These are phyloP conservation scores for Geotrichum citri-aurantii DNA, from an alignment of 1,139 yeast genomes.

Conservation along the genomic window DNA sequence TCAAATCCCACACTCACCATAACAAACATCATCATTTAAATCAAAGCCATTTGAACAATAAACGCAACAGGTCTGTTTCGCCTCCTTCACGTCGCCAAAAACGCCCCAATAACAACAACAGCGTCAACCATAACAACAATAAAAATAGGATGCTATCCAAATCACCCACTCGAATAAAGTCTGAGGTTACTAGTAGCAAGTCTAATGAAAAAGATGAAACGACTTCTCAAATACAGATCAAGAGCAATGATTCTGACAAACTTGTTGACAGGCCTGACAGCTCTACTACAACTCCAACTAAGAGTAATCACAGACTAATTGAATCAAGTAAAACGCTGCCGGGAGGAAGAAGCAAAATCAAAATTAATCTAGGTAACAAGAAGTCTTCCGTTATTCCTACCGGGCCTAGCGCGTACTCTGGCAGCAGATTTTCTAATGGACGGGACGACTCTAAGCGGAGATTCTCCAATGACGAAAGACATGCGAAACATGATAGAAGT, in stretches of 20 bases:
- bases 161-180: background rate
- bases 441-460: constrained; percentile 1
- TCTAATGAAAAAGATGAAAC: constrained; percentile 1
- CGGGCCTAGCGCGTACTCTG: constrained; percentile 12
- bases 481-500: background rate
- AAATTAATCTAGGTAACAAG: constrained; percentile 7
- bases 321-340: constrained; percentile 6
- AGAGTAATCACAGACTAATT: background rate
- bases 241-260: background rate
- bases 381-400: constrained; percentile 3
- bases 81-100: background rate
- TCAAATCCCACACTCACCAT: background rate
- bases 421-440: background rate
- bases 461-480: constrained; percentile 1
- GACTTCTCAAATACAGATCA: background rate
- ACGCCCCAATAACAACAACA: background rate
- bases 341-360: constrained; percentile 10
- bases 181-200: background rate
- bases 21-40: background rate
- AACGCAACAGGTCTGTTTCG: background rate
- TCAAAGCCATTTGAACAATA: background rate
- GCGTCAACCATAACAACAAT: background rate
- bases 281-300: background rate
- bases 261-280: background rate
- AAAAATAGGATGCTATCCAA: background rate